These are phyloP conservation scores for Onygena corvina DNA, from an alignment of 2,329 filamentous ascomycete species.

Conservation along the genomic window DNA sequence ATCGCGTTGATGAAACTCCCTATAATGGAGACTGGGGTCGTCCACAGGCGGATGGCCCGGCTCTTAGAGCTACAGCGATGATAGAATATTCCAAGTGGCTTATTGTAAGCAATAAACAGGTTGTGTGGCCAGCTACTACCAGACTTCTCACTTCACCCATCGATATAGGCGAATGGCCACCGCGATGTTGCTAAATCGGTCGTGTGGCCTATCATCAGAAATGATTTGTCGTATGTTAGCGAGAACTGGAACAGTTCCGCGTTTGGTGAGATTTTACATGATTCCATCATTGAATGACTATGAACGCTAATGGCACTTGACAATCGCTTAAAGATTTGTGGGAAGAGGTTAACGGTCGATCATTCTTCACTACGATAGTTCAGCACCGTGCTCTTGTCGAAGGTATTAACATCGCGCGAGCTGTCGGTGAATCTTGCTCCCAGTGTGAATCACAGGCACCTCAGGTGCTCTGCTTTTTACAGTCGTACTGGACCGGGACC, in stretches of 20 bases:
- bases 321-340: slow-evolving; percentile 50
- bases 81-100: slow-evolving; percentile 50
- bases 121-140: not conserved
- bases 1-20: slow-evolving; percentile 48
- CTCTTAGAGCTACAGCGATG: slow-evolving; percentile 25
- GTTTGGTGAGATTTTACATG: slow-evolving; percentile 36
- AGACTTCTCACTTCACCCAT: not conserved
- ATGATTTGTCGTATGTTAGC: slow-evolving; percentile 61
- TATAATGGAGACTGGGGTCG: slow-evolving; percentile 62
- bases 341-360: slow-evolving; percentile 64
- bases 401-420: slow-evolving; percentile 52
- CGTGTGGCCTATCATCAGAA: slow-evolving; percentile 61
- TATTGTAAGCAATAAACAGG: slow-evolving; percentile 28
- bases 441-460: slow-evolving; percentile 54
- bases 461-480: slow-evolving; percentile 59
- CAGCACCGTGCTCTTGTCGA: slow-evolving; percentile 51
- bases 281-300: slow-evolving; percentile 3
- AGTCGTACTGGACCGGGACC: slow-evolving; percentile 58
- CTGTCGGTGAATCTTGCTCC: slow-evolving; percentile 50
- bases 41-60: slow-evolving; percentile 48
- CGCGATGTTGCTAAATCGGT: slow-evolving; percentile 40
- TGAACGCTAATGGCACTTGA: not conserved
- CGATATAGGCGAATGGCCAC: slow-evolving; percentile 39
- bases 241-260: slow-evolving; percentile 55
- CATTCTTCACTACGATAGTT: slow-evolving; percentile 62